phyloP scores from a whole-genome alignment of 2,329 filamentous ascomycete species.

The Pseudocercospora cruenta region DNA sequence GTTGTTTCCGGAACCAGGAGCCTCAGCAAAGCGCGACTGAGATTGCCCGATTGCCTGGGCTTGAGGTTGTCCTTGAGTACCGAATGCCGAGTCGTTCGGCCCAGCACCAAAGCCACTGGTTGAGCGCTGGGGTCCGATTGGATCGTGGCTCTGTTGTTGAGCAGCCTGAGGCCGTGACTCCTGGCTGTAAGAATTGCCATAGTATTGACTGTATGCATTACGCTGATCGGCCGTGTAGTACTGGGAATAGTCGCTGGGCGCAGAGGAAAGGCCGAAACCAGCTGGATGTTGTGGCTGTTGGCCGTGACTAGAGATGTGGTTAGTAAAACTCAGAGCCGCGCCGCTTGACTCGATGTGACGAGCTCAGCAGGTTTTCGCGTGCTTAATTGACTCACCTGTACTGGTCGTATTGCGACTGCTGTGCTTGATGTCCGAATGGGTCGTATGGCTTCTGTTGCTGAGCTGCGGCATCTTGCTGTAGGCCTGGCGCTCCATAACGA shows the following conservation, averaged over 20 bases:
- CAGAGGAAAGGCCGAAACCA: conserved; percentile 70
- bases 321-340: neutral
- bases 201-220: conserved; percentile 71
- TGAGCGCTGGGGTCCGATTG: conserved; percentile 72
- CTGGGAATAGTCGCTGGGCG: conserved; percentile 76
- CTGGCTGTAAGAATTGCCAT: conserved; percentile 60
- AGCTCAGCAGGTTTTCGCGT: neutral
- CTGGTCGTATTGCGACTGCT: conserved; percentile 50
- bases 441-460: conserved; percentile 83
- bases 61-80: conserved; percentile 33
- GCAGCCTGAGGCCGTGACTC: conserved; percentile 34
- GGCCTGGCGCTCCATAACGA: conserved; percentile 66
- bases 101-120: conserved; percentile 73
- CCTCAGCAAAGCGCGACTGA: conserved; percentile 77
- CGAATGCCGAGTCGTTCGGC: conserved; percentile 61
- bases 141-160: conserved; percentile 65
- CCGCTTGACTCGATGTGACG: neutral
- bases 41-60: conserved; percentile 22
- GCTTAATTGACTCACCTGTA: conserved; percentile 36
- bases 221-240: conserved; percentile 83
- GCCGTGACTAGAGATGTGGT: conserved; percentile 39
- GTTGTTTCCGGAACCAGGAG: conserved; percentile 84
- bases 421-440: conserved; percentile 77
- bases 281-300: conserved; percentile 59
- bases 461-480: conserved; percentile 59